Base-by-base conservation (phyloP, 805 yeast species). In the Yarrowia keelungensis region DNA sequence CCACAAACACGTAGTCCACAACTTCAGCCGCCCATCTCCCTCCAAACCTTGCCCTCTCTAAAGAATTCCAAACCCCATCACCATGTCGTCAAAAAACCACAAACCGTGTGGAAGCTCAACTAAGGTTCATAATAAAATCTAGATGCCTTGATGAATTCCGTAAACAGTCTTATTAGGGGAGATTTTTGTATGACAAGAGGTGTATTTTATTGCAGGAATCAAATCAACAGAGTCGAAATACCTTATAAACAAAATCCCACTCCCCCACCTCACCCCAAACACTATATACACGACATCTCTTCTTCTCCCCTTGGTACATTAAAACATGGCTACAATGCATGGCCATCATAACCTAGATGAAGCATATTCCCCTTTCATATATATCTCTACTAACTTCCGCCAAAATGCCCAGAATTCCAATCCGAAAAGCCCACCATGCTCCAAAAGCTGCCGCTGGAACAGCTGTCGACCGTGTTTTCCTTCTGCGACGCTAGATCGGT, bases 381-480 rank as follows among this genome's bases (percentile, higher is more conserved):
- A 53, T 53, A 19, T 38, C 59, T 16, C 8, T 38, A 15, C 5
- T 7, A 50, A 15, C 43, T 35, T 16, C 41, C 43, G 7, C 56
- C 9, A 12, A 53, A 53, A 35, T 16, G 43, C 0, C 5, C 8
- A 3, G 42, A 38, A 8, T 19, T 9, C n/a, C 15, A 14, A 15
- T 8, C 39, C 7, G n/a, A 11, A 36, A 51, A 8, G 3, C 26
- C 7, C 45, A 9, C 32, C 22, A 53, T 53, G 64, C 41, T 56
- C 22, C 64, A 56, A 15, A 56, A 43, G 22, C 41, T 56, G 38
- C 64, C 64, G 11, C 7, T 56, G 41, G 64, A 42, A 42, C 64
- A 56, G 26, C 41, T 56, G 4, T 56, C 64, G 38, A 42, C 49
- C 5, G 64, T 56, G 5, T 26, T 56, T n/a, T 26, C 49, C 39